Base-by-base conservation (phyloP, 345 rosid species). In the Salix brachista region DNA sequence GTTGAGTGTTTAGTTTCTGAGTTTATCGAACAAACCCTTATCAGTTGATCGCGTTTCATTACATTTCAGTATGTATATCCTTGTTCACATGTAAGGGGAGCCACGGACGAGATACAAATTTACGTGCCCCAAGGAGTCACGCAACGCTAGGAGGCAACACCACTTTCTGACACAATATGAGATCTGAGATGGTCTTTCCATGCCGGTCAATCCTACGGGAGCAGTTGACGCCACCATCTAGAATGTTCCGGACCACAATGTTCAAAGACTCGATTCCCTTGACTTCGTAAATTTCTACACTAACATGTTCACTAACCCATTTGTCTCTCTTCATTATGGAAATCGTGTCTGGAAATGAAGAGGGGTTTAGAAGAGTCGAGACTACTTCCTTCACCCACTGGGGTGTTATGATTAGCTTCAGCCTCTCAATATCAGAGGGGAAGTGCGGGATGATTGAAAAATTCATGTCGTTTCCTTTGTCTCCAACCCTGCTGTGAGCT, bases 181-280 rank as follows among this genome's bases (percentile, higher is more conserved):
- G 90, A 83, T 92, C 94, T 1, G 97, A 94, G 75, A 87, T 85
- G 56, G 95, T 86, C 87, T 92, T 90, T 58, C 97, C 97, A 66
- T 92, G 97, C 25, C 97, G 86, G 78, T 92, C 97, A 54, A 94
- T 92, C 86, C 97, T 94, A 77, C 97, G 82, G 62, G 97, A 91
- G 83, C 97, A 93, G 80, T 91, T 92, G 83, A 92, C 97, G 7
- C 97, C 97, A 7, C 97, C 97, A 71, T 92, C 97, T 72, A 94
- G 83, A 81, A 92, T 87, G 85, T 92, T 92, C 39, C 90, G 82
- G 68, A 91, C 95, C 23, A 95, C 93, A 28, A 95, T 78, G 60
- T 92, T 91, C 83, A 93, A 79, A 39, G 96, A 90, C 78, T 83
- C 77, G 72, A 95, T 83, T 66, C 97, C 97, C 74, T 71, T 73